Conservation (phyloP, 2,329 filamentous ascomycete genomes). For the Claviceps purpurea region DNA sequence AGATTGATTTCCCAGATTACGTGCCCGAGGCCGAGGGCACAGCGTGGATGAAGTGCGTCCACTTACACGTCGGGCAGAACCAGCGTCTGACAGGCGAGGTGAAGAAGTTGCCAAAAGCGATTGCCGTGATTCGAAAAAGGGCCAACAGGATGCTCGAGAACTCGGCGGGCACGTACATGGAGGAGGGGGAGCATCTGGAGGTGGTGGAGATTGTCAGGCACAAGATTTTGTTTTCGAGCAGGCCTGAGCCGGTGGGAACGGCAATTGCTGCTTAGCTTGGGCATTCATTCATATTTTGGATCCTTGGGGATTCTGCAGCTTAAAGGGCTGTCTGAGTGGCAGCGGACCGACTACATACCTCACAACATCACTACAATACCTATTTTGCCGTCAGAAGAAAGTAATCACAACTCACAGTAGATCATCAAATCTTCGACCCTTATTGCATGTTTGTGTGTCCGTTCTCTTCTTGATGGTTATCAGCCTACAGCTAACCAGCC, state of each 20-base stretch:
- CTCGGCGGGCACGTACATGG: conserved; percentile 24
- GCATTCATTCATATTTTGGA: no score
- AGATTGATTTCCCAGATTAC: conserved; percentile 67
- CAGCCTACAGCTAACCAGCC: not conserved
- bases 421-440: not conserved
- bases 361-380: not conserved
- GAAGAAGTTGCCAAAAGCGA: conserved; percentile 65
- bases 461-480: not conserved
- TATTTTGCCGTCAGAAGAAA: not conserved
- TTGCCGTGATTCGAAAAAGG: conserved; percentile 62
- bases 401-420: not conserved
- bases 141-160: conserved; percentile 28
- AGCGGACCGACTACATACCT: not conserved
- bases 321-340: not conserved
- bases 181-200: conserved; percentile 47
- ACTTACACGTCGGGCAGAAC: conserved; percentile 78
- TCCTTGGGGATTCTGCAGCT: not conserved
- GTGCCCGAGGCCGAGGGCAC: conserved; percentile 33
- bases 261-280: conserved; percentile 5
- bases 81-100: conserved; percentile 84
- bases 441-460: not conserved
- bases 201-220: conserved; percentile 77
- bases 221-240: conserved; percentile 71
- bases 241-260: conserved; percentile 72
- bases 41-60: conserved; percentile 80